phyloP scores from a whole-genome alignment of 768 basidiomycete genomes.

The Omphalotus guepiniiformis region DNA sequence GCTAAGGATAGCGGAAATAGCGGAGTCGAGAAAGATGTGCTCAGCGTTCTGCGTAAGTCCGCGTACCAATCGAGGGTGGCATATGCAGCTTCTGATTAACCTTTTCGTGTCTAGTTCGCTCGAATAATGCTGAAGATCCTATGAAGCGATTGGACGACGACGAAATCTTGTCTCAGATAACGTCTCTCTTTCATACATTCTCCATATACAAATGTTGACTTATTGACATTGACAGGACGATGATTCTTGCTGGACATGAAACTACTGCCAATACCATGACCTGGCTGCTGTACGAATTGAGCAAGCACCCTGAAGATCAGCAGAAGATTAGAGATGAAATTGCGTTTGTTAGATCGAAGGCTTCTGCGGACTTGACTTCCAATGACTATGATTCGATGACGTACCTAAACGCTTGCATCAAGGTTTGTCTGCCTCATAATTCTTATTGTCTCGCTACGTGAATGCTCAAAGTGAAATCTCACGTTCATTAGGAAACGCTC shows the following conservation, averaged over 20 bases:
- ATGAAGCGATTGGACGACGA: conserved; percentile 40
- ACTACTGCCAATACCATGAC: conserved; percentile 54
- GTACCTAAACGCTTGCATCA: conserved; percentile 20
- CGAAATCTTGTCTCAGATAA: conserved; percentile 47
- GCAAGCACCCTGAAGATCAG: conserved; percentile 55
- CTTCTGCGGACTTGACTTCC: conserved; percentile 13
- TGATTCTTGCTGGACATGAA: conserved; percentile 54
- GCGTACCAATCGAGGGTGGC: background rate
- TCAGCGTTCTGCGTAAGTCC: conserved; percentile 37
- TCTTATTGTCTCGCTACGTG: background rate
- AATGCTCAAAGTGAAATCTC: background rate
- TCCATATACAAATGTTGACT: background rate
- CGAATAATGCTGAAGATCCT: conserved; percentile 47
- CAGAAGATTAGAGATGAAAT: conserved; percentile 59
- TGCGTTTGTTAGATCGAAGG: conserved; percentile 14
- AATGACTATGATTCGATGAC: conserved; percentile 30
- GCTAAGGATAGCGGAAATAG: conserved; percentile 12
- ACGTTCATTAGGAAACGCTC: conserved; percentile 23
- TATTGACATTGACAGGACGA: conserved; percentile 22
- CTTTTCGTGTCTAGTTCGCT: conserved; percentile 35
- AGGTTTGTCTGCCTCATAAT: conserved; percentile 11
- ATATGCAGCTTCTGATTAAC: background rate
- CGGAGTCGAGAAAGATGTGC: conserved; percentile 29
- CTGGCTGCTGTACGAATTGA: conserved; percentile 63
- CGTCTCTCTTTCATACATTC: conserved; percentile 9